Base-by-base conservation (phyloP, 768 basidiomycete species). In the Sutorius australiensis region DNA sequence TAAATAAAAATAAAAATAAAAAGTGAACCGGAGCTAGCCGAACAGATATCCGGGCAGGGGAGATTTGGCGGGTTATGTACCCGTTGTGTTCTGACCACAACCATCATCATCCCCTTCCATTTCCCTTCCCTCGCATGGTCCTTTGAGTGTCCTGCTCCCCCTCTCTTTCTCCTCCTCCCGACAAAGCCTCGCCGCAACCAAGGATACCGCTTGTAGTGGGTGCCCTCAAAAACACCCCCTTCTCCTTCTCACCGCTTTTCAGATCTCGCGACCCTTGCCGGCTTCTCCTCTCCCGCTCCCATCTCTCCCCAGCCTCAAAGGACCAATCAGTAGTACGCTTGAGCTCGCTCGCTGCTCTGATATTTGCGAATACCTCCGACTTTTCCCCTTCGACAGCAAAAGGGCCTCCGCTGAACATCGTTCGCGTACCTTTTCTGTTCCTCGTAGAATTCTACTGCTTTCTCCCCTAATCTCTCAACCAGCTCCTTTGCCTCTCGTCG, bases 181-280 rank as follows among this genome's bases (percentile, higher is more conserved):
- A 70, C 62, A 45, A 56, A 61, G 12, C 77, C 77, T 72, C 72
- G 75, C 73, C 77, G 77, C 65, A 63, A 59, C 66, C 76, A 79
- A 78, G 77, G 77, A 79, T 74, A 70, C 72, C 77, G 77, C 77
- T 73, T 78, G 77, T 75, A 54, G 77, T 78, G 50, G 17, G 74
- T 62, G 24, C 19, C 38, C 27, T n/a, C 13, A 7, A 32, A 38
- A 14, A 24, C 24, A 24, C 8, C 3, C 3, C 2, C 11, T 34
- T 14, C n/a, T 5, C 16, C 11, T 13, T 33, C 24, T 52, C 51
- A 45, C 45, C 41, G 33, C 48, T 30, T 50, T 3, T 19, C 64
- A 89, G 86, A 81, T 80, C 89, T 92, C 89, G 89, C 89, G 89
- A 92, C 89, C 89, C 90, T 92, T 91, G 84, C 79, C 87, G 87